These are phyloP conservation scores for Lathyrus aphaca DNA, from an alignment of 306 rosid genomes.

Conservation along the genomic window DNA sequence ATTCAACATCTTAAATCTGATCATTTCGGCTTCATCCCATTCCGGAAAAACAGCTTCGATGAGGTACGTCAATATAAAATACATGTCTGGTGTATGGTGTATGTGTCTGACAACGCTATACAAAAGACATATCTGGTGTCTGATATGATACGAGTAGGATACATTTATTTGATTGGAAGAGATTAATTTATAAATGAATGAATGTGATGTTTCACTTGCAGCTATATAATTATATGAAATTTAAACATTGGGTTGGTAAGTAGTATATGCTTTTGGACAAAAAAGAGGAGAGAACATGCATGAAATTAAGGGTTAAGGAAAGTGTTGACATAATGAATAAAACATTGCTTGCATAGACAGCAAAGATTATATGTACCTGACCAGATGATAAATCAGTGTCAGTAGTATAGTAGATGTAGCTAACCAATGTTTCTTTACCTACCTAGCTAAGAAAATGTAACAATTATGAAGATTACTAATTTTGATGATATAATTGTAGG, in stretches of 20 bases:
- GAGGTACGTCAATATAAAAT: slow-evolving; percentile 47
- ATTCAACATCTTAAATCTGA: slow-evolving; percentile 74
- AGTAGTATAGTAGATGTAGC: slow-evolving; percentile 6
- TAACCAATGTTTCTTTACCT: slow-evolving; percentile 42
- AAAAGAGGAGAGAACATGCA: slow-evolving; percentile 12
- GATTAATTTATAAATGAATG: slow-evolving; percentile 2
- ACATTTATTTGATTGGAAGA: not conserved
- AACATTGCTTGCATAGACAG: slow-evolving; percentile 62
- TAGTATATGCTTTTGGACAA: slow-evolving; percentile 3
- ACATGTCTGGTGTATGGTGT: not conserved
- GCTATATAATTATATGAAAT: slow-evolving; percentile 5
- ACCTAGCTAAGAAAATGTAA: slow-evolving; percentile 35
- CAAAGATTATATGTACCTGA: slow-evolving; percentile 47
- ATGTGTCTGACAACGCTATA: not conserved
- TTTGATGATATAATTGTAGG: slow-evolving; percentile 50
- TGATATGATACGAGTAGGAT: not conserved
- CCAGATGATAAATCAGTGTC: slow-evolving; percentile 47
- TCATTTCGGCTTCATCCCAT: slow-evolving; percentile 76
- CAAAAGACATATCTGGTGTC: not conserved
- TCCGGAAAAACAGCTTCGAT: slow-evolving; percentile 68
- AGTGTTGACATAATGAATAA: slow-evolving; percentile 32
- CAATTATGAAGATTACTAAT: not conserved
- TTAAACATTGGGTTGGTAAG: slow-evolving; percentile 25
- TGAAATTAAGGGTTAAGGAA: slow-evolving; percentile 30
- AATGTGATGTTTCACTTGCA: slow-evolving; percentile 27